Conservation (phyloP, 345 rosid species). For the Lagerstroemia speciosa region DNA sequence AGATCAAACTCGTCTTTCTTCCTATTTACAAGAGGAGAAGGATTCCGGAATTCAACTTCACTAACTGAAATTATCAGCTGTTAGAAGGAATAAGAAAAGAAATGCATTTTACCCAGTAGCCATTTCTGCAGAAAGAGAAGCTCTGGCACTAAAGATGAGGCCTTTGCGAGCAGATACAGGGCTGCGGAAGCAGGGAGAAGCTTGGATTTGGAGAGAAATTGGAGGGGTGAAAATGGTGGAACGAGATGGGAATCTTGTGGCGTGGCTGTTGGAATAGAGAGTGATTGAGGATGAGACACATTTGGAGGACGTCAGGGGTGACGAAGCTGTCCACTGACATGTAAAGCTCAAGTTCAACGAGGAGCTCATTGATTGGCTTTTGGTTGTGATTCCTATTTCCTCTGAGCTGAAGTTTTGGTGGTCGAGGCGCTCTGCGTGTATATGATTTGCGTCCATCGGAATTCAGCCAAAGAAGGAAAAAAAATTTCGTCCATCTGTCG, state of each 20-base stretch:
- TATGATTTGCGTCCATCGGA: too few species aligned
- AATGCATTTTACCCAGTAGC: slow-evolving; percentile 11
- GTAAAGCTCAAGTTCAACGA: neutral
- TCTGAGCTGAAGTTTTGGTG: neutral
- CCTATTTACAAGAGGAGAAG: neutral
- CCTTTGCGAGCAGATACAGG: slow-evolving; percentile 3
- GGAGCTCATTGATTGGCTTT: slow-evolving; percentile 2
- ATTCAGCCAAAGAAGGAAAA: too few species aligned
- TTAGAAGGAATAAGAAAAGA: neutral
- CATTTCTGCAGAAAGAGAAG: slow-evolving; percentile 10
- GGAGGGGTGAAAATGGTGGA: neutral
- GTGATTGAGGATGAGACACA: neutral
- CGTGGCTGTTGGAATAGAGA: neutral
- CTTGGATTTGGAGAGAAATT: neutral
- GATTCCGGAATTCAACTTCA: neutral
- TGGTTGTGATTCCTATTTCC: neutral
- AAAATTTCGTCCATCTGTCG: too few species aligned
- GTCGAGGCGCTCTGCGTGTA: neutral
- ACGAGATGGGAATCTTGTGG: neutral
- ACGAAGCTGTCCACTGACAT: neutral
- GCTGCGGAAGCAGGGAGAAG: neutral
- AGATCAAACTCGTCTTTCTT: neutral
- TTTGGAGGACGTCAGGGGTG: slow-evolving; percentile 6
- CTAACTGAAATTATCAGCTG: neutral
- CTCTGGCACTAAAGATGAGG: neutral